Percentiles rank a stretch among this genome's conserved stretches.
These are phyloP conservation scores for Annulohypoxylon truncatum DNA, from an alignment of 2,329 filamentous ascomycete genomes.

Conservation along the genomic window DNA sequence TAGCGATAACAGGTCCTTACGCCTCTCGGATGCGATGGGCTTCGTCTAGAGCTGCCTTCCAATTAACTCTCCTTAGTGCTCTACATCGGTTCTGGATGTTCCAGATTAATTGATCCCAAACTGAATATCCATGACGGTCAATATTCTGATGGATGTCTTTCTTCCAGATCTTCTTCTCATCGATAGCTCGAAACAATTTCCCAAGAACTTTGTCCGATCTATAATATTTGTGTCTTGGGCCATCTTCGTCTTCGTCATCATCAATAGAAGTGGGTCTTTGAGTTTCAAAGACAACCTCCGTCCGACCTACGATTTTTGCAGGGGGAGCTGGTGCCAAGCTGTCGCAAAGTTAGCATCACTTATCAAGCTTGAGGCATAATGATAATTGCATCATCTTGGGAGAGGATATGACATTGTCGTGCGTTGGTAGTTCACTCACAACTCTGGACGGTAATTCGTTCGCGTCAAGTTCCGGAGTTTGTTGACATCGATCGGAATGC, in stretches of 20 bases:
- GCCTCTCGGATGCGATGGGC: constrained; percentile 59
- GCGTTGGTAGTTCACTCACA: constrained; percentile 55
- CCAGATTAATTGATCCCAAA: constrained; percentile 59
- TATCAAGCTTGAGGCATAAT: background rate
- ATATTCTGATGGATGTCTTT: constrained; percentile 57
- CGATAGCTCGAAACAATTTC: constrained; percentile 75
- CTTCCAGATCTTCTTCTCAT: constrained; percentile 75
- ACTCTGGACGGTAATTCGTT: constrained; percentile 62
- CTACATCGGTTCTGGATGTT: constrained; percentile 47
- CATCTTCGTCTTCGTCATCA: constrained; percentile 61
- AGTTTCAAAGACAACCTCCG: constrained; percentile 55
- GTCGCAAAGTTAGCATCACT: background rate
- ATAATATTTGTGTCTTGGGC: constrained; percentile 68
- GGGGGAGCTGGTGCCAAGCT: constrained; percentile 62
- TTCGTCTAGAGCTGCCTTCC: constrained; percentile 51
- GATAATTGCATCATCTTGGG: background rate
- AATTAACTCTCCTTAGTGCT: constrained; percentile 50
- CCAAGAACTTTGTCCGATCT: constrained; percentile 76
- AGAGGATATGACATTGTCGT: background rate
- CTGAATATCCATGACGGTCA: constrained; percentile 46
- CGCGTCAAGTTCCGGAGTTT: constrained; percentile 55
- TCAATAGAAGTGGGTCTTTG: constrained; percentile 48
- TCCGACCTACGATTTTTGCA: constrained; percentile 58
- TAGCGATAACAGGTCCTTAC: constrained; percentile 51
- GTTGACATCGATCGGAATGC: constrained; percentile 65